Base-by-base conservation (phyloP, 2,329 filamentous ascomycete species). In the Claviceps sp. region DNA sequence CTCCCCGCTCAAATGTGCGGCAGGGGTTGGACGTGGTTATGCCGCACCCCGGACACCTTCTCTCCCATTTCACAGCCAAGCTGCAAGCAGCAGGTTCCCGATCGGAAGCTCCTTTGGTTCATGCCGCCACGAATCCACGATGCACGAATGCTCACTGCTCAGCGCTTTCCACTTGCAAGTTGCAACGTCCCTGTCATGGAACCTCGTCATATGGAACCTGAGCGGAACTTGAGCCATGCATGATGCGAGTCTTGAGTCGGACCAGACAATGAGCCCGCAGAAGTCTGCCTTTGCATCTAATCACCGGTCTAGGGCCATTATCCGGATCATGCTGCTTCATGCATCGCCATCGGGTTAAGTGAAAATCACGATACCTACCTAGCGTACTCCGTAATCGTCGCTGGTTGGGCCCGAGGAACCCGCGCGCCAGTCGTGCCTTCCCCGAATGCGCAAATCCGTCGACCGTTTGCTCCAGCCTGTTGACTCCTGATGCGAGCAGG, bases 11-110 rank as follows among this genome's bases (percentile, higher is more conserved):
- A 34, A 34, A 53, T 50, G 47, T 38, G 48, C 37, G 30, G 52
- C 52, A 53, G 52, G 52, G 48, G 44, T 53, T 38, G 13, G 22
- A 34, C 9, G 16, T 47, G 43, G 26, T 16, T 41, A 30, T 26
- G 43, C 43, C 43, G 24, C 43, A 24, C 26, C 43, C 30, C 30
- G 30, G 30, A 34, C 30, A 34, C 30, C 30, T 11, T 34, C 9
- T 34, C 30, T 34, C 30, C 30, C 9, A 11, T 34, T 34, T 34
- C 30, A 11, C 30, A 34, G 30, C 30, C 9, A 34, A 34, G 43
- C 43, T n/a, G 24, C 43, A 34, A 34, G 43, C 43, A 26, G 24
- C 43, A 34, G 16, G 43, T n/a, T 40, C 16, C 38, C 38, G 38
- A 16, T n/a, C 38, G n/a, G 38, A 34, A 34, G 30, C 30, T 34